Evolutionary conservation across 305 asterid species (phyloP).

Genomic region (Andrographis paniculata): DNA sequence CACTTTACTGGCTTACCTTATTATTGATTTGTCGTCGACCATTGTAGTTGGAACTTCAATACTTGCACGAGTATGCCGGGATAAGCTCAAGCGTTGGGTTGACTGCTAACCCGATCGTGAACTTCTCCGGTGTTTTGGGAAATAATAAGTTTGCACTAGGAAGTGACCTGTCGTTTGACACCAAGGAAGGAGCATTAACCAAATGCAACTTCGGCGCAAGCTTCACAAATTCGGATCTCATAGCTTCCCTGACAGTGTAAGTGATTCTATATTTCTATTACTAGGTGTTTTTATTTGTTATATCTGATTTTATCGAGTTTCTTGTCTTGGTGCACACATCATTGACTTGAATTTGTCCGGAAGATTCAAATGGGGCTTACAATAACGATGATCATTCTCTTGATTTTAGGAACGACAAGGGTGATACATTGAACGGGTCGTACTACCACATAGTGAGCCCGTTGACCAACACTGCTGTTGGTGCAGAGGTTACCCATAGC

Average conservation of each 20-base stretch:
- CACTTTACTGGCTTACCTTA: too few relatives aligned
- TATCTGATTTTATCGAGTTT: not conserved
- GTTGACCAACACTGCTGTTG: slow-evolving; percentile 39
- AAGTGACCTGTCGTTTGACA: slow-evolving; percentile 42
- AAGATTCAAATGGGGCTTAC: too few relatives aligned
- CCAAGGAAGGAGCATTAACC: slow-evolving; percentile 38
- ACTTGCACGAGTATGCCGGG: slow-evolving; percentile 35
- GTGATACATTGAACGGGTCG: slow-evolving; percentile 37
- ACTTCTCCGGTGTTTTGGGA: slow-evolving; percentile 39
- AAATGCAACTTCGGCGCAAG: slow-evolving; percentile 42
- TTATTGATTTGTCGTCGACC: not conserved
- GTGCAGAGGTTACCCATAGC: slow-evolving; percentile 53
- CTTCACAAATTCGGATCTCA: slow-evolving; percentile 40
- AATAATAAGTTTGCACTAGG: slow-evolving; percentile 30
- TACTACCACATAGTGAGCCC: slow-evolving; percentile 50
- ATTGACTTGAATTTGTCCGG: not conserved
- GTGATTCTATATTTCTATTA: not conserved
- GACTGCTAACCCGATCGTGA: slow-evolving; percentile 39
- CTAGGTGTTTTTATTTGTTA: not conserved
- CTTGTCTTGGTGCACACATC: not conserved
- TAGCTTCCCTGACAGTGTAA: slow-evolving; percentile 41
- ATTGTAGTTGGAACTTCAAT: slow-evolving; percentile 46
- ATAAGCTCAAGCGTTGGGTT: slow-evolving; percentile 35
- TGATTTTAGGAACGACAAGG: slow-evolving; percentile 46
- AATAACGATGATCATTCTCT: not conserved